A percentile compares a stretch with the other conserved stretches of the same genome.
These are phyloP conservation scores for Umbilicus rupestris DNA, from an alignment of 164 flowering plant genomes.

Conservation along the genomic window DNA sequence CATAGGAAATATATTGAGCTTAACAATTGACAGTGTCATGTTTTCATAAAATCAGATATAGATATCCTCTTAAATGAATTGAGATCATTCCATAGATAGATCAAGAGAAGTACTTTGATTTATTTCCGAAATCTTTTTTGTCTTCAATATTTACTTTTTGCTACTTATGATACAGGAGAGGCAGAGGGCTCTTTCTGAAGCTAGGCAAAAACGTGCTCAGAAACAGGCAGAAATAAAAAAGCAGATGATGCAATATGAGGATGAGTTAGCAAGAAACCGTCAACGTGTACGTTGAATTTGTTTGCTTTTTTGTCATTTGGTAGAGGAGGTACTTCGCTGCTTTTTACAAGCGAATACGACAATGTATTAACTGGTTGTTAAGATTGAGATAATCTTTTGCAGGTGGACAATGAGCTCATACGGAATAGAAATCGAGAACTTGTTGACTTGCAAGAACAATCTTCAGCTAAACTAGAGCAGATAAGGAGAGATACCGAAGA, in stretches of 20 bases:
- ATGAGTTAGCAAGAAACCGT: conserved; percentile 85
- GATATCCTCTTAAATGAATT: too few species aligned
- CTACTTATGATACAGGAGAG: conserved; percentile 52
- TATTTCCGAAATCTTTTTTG: background rate
- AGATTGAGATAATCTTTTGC: conserved; percentile 12
- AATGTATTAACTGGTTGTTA: background rate
- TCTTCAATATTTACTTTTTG: background rate
- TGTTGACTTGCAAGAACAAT: conserved; percentile 88
- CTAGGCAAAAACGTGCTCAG: conserved; percentile 67
- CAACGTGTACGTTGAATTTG: conserved; percentile 52
- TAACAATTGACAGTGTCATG: too few species aligned
- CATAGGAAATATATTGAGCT: too few species aligned
- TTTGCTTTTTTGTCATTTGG: background rate
- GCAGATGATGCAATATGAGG: conserved; percentile 81
- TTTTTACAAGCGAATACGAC: background rate
- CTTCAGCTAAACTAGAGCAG: conserved; percentile 67
- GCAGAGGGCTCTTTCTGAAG: conserved; percentile 67
- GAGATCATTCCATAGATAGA: background rate
- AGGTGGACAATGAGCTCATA: conserved; percentile 82
- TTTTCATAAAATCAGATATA: too few species aligned
- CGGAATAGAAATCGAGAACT: conserved; percentile 84
- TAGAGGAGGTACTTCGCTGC: background rate
- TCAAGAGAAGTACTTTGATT: background rate
- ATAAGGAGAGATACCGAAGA: conserved; percentile 81
- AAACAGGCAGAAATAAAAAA: conserved; percentile 77